Conservation (phyloP, 179 eudicot species). For the Silene noctiflora region DNA sequence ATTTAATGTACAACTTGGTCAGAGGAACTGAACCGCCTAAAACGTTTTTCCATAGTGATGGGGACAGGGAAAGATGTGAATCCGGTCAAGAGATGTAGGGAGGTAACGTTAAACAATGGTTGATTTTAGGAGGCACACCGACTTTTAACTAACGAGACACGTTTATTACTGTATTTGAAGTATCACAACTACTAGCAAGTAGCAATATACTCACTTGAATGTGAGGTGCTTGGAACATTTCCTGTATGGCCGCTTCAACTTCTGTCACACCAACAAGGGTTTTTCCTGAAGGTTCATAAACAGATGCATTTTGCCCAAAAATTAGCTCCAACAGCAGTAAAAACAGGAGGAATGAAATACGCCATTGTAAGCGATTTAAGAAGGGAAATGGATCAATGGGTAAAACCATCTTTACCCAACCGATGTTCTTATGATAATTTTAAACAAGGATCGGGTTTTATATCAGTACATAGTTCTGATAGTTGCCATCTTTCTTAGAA, state of each 20-base stretch:
- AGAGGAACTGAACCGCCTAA: too few relatives aligned
- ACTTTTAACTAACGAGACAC: neutral
- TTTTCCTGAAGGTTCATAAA: slow-evolving; percentile 48
- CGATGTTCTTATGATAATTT: neutral
- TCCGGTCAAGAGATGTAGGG: neutral
- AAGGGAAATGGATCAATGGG: neutral
- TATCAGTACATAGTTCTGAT: too few relatives aligned
- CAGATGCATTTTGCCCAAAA: slow-evolving; percentile 1
- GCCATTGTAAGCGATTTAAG: too few relatives aligned
- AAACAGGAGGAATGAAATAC: neutral
- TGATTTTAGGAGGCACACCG: neutral
- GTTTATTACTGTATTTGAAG: neutral
- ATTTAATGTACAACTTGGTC: neutral
- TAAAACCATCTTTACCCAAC: neutral
- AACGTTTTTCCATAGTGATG: too few relatives aligned
- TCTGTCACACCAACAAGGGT: slow-evolving; percentile 71
- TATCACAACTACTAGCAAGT: neutral
- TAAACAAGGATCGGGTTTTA: too few relatives aligned
- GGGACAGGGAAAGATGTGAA: neutral
- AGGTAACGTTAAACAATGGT: neutral
- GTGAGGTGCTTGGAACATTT: slow-evolving; percentile 99
- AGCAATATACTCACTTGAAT: slow-evolving; percentile 56
- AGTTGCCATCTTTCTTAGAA: neutral
- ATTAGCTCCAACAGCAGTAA: neutral
- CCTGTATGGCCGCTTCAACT: slow-evolving; percentile 91